A percentile compares a stretch with the other conserved stretches of the same genome.
phyloP scores from a whole-genome alignment of 257 asterid species.

The Euphrasia confusa region DNA sequence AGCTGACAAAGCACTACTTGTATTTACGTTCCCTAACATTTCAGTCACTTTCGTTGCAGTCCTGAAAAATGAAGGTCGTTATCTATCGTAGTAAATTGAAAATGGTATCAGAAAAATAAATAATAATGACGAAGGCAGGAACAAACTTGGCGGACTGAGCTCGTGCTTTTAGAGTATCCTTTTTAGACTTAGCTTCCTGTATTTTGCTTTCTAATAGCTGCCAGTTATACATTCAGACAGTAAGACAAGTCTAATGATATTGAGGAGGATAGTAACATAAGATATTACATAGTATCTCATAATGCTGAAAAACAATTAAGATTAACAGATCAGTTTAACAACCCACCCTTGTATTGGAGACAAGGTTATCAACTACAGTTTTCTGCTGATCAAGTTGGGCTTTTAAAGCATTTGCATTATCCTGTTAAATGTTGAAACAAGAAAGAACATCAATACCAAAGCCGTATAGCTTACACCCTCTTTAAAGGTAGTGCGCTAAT shows the following conservation, averaged over 20 bases:
- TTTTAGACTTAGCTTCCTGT: constrained; percentile 82
- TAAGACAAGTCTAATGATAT: not conserved
- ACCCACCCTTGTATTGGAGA: constrained; percentile 71
- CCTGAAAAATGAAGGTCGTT: constrained; percentile 35
- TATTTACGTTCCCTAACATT: constrained; percentile 79
- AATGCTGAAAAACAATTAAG: constrained; percentile 36
- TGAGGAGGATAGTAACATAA: not conserved
- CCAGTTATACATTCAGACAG: constrained; percentile 6
- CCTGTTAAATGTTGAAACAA: constrained; percentile 39
- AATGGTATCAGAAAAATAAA: constrained; percentile 8
- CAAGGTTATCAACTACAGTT: constrained; percentile 69
- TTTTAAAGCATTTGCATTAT: constrained; percentile 68
- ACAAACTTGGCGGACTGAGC: constrained; percentile 89
- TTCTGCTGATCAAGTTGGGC: constrained; percentile 78
- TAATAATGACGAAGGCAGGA: constrained; percentile 13
- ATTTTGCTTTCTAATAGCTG: constrained; percentile 85
- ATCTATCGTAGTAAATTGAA: constrained; percentile 1
- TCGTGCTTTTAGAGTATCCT: constrained; percentile 82
- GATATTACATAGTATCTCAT: constrained; percentile 26
- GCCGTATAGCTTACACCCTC: not conserved
- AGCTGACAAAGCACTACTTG: constrained; percentile 89
- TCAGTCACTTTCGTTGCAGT: constrained; percentile 80
- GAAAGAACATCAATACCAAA: not conserved
- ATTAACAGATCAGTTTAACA: constrained; percentile 13
- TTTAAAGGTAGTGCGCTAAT: not conserved